Evolutionary conservation across 306 rosid species (phyloP).

Genomic region (Cucumis sativus): Cucumber_9930_V3 NC_026660.2:27981001-27981500

Average conservation of each 20-base stretch:
- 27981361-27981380: neutral
- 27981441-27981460: conserved; percentile 1
- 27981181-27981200: neutral
- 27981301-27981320: conserved; percentile 66
- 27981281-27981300: conserved; percentile 54
- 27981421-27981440: neutral
- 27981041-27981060: conserved; percentile 51
- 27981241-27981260: conserved; percentile 78
- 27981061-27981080: conserved; percentile 92
- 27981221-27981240: conserved; percentile 9
- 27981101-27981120: conserved; percentile 77
- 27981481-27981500: conserved; percentile 60
- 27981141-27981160: conserved; percentile 45
- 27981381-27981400: neutral
- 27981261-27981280: conserved; percentile 66
- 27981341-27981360: neutral
- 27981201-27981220: conserved; percentile 15
- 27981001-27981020: neutral
- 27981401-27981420: neutral
- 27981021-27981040: conserved; percentile 1
- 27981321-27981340: conserved; percentile 51
- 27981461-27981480: conserved; percentile 63
- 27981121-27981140: conserved; percentile 69
- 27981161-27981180: neutral
- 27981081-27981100: conserved; percentile 43